Conservation (phyloP, 129 eudicot species). For the Flaveria ramosissima region DNA sequence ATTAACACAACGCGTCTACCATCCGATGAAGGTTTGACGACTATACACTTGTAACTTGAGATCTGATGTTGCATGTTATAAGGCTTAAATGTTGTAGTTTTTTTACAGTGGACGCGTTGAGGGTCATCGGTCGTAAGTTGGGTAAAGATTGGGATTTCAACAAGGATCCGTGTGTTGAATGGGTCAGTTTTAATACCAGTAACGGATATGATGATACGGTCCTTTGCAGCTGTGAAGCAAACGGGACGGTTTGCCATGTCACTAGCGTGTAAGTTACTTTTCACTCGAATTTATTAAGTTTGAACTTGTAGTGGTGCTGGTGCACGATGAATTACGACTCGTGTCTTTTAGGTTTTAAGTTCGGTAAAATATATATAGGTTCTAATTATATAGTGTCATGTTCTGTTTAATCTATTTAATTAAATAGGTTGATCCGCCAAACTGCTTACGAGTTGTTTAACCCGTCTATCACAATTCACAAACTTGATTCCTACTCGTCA, state of each 20-base stretch:
- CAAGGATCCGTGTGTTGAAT: slow-evolving; percentile 47
- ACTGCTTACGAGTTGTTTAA: too few relatives aligned
- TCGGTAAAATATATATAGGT: not conserved
- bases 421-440: too few relatives aligned
- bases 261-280: slow-evolving; percentile 17
- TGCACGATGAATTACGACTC: too few relatives aligned
- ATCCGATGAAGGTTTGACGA: not conserved
- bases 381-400: too few relatives aligned
- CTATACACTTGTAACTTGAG: not conserved
- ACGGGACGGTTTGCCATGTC: slow-evolving; percentile 28
- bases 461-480: too few relatives aligned
- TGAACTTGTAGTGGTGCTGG: too few relatives aligned
- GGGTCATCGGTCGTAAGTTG: slow-evolving; percentile 46
- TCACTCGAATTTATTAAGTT: not conserved
- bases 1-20: slow-evolving; percentile 28
- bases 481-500: too few relatives aligned
- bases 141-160: slow-evolving; percentile 66
- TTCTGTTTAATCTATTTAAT: too few relatives aligned
- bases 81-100: not conserved
- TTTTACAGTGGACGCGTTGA: slow-evolving; percentile 45
- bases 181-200: not conserved
- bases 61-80: not conserved
- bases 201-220: not conserved
- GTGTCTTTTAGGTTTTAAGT: not conserved
- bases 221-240: slow-evolving; percentile 6